These are phyloP conservation scores for Amborella trichopoda DNA, from an alignment of 164 flowering plant species.

Conservation along the genomic window DNA sequence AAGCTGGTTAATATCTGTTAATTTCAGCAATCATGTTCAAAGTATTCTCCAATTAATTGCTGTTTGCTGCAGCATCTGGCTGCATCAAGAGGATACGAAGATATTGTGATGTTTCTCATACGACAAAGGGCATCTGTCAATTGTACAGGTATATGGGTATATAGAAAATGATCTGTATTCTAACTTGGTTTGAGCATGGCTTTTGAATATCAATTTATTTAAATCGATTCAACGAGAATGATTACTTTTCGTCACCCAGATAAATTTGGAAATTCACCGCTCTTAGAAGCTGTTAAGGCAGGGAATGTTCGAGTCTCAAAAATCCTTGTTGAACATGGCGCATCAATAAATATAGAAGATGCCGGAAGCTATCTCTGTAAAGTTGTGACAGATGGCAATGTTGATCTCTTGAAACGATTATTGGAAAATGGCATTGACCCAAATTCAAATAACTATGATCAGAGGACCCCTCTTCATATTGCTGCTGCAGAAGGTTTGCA, in stretches of 20 bases:
- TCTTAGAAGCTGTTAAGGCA: slow-evolving; percentile 50
- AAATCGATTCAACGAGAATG: not conserved
- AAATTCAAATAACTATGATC: slow-evolving; percentile 43
- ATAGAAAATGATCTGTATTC: too few relatives aligned
- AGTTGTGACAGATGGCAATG: slow-evolving; percentile 28
- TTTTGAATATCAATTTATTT: too few relatives aligned
- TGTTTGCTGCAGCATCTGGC: slow-evolving; percentile 60
- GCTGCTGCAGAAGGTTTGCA: slow-evolving; percentile 51
- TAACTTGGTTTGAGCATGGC: too few relatives aligned
- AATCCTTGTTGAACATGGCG: slow-evolving; percentile 32
- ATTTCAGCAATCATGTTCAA: too few relatives aligned
- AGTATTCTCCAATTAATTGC: not conserved
- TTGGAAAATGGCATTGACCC: slow-evolving; percentile 42
- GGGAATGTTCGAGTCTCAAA: slow-evolving; percentile 43
- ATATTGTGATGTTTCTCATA: slow-evolving; percentile 41
- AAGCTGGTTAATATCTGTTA: too few relatives aligned
- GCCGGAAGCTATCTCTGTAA: slow-evolving; percentile 42
- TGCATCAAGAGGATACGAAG: slow-evolving; percentile 64
- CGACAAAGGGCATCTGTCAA: slow-evolving; percentile 40
- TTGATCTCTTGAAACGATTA: slow-evolving; percentile 28
- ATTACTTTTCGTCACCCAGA: slow-evolving; percentile 16
- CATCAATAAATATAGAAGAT: slow-evolving; percentile 24
- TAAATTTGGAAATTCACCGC: slow-evolving; percentile 45
- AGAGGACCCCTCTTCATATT: slow-evolving; percentile 48
- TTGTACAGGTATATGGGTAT: slow-evolving; percentile 43